A percentile compares a stretch with the other conserved stretches of the same genome.
Evolutionary conservation across 805 yeast genomes (phyloP).

Genomic region (Ogataea ganodermae): DNA sequence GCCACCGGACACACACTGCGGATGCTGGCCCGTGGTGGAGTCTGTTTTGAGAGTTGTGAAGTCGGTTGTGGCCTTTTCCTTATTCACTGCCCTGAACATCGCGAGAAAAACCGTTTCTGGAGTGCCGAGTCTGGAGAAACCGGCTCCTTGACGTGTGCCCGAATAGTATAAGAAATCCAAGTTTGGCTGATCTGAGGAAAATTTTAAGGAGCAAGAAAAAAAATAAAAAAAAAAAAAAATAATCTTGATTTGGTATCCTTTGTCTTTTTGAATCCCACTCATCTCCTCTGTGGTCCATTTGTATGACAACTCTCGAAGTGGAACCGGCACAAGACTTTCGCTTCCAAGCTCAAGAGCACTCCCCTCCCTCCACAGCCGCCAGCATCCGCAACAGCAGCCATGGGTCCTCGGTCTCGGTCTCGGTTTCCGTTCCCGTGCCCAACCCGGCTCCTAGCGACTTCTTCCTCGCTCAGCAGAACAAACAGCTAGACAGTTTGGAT

Average conservation of each 20-base stretch:
- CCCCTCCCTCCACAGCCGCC: constrained; percentile 1
- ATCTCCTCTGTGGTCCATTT: constrained; percentile 2
- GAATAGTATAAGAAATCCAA: not conserved
- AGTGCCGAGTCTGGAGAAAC: not conserved
- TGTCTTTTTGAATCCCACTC: not conserved
- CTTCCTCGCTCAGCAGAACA: constrained; percentile 17
- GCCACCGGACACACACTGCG: no score
- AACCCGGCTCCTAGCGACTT: constrained; percentile 14
- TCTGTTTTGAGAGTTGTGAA: no score
- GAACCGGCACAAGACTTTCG: constrained; percentile 16
- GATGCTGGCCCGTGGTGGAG: no score
- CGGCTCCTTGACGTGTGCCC: not conserved
- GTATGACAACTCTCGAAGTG: constrained; percentile 25
- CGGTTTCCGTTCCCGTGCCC: not conserved
- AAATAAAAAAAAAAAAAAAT: constrained; percentile 7
- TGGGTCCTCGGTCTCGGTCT: not conserved
- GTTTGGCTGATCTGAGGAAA: not conserved
- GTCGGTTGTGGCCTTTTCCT: no score
- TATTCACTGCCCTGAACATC: not conserved
- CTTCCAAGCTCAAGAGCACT: constrained; percentile 8
- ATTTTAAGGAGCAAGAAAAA: not conserved
- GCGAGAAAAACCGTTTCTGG: not conserved
- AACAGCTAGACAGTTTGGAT: constrained; percentile 19
- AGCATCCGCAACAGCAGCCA: not conserved
- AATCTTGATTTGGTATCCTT: not conserved